phyloP scores from a whole-genome alignment of 345 rosid species.

The Bretschneidera sinensis region DNA sequence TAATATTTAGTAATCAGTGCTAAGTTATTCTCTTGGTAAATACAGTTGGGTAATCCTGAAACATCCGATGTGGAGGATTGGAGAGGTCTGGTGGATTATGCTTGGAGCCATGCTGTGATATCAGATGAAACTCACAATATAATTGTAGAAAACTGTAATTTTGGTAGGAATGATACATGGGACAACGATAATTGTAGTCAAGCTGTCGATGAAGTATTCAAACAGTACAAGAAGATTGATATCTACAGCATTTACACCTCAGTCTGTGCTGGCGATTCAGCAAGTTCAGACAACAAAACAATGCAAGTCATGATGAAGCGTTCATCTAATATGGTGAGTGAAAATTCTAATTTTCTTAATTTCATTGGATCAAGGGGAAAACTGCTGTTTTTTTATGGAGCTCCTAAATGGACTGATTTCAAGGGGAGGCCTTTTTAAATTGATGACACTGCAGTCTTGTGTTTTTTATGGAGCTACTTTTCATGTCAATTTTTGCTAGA shows the following conservation, averaged over 20 bases:
- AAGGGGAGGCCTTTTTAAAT: no score
- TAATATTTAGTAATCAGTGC: constrained; percentile 2
- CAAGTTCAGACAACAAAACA: constrained; percentile 23
- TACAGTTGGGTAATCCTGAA: constrained; percentile 89
- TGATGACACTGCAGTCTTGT: no score
- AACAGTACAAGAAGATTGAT: constrained; percentile 80
- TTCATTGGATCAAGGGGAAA: no score
- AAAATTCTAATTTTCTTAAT: neutral
- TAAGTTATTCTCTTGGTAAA: neutral
- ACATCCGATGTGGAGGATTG: constrained; percentile 72
- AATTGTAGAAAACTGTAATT: constrained; percentile 51
- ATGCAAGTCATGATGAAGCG: constrained; percentile 34
- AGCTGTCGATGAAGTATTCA: constrained; percentile 61
- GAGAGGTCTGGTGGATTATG: constrained; percentile 77
- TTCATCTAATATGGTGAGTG: constrained; percentile 44
- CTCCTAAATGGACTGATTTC: no score
- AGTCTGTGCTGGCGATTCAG: constrained; percentile 47
- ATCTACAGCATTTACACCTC: constrained; percentile 90
- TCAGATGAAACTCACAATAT: constrained; percentile 72
- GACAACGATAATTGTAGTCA: constrained; percentile 43
- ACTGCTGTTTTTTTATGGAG: no score
- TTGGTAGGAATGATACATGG: constrained; percentile 59
- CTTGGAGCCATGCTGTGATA: constrained; percentile 93
- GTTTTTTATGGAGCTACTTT: no score
- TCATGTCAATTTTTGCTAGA: no score